Evolutionary conservation across 1,139 yeast genomes (phyloP).

Genomic region (Hyphopichia pseudoburtonii): DNA sequence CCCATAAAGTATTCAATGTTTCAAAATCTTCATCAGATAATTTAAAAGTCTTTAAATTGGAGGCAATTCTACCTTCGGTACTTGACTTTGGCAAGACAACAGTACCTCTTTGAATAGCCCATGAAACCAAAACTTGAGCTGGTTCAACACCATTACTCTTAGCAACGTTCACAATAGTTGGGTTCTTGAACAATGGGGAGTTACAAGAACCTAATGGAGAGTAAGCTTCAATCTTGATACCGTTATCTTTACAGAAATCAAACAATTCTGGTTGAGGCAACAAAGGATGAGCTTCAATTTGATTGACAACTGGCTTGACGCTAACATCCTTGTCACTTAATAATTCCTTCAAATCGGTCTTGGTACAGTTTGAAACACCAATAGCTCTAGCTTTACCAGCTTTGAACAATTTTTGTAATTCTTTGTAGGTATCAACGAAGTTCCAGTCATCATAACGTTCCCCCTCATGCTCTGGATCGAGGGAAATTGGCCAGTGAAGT

Average conservation of each 20-base stretch:
- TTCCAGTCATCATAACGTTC: constrained; percentile 45
- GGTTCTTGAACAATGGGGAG: constrained; percentile 51
- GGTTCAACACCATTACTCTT: constrained; percentile 43
- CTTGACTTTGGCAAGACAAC: constrained; percentile 58
- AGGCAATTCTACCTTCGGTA: constrained; percentile 32
- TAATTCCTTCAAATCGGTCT: constrained; percentile 43
- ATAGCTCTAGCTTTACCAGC: constrained; percentile 59
- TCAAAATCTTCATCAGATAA: constrained; percentile 37
- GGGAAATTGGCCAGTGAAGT: constrained; percentile 84
- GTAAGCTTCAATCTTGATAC: constrained; percentile 52
- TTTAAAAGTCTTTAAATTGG: constrained; percentile 32
- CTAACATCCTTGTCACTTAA: constrained; percentile 45
- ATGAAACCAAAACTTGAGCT: constrained; percentile 50
- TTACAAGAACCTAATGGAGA: constrained; percentile 61
- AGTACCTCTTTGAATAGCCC: constrained; percentile 53
- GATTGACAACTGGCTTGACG: constrained; percentile 48
- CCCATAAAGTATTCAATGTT: constrained; percentile 29
- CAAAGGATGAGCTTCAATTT: constrained; percentile 61
- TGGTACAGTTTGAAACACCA: constrained; percentile 62
- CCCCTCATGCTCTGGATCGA: constrained; percentile 27
- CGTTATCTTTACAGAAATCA: constrained; percentile 41
- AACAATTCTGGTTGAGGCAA: constrained; percentile 53
- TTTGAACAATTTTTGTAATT: constrained; percentile 59
- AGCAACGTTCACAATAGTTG: constrained; percentile 41
- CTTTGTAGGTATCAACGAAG: constrained; percentile 67